A percentile compares a stretch with the other conserved stretches of the same genome.
Conservation (phyloP, 352 stramenopile genomes). For the Aphanomyces astaci region DNA sequence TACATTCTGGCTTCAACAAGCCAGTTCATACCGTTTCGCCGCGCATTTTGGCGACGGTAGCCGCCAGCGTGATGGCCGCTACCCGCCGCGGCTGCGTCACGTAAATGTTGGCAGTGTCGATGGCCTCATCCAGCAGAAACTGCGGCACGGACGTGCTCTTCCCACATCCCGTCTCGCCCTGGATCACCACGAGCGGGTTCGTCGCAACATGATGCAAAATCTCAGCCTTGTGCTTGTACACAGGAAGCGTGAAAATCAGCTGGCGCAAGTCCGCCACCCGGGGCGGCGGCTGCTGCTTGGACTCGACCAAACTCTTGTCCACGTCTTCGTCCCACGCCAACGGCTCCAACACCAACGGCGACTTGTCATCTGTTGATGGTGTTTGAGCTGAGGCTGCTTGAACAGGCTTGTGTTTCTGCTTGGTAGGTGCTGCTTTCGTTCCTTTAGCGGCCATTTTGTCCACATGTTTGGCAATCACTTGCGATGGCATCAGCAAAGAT, state of each 20-base stretch:
- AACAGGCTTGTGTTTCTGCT: too few relatives aligned
- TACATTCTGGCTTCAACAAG: too few relatives aligned
- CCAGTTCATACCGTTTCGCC: constrained; percentile 37
- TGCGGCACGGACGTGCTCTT: constrained; percentile 93
- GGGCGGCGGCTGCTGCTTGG: too few relatives aligned
- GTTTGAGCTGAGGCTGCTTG: too few relatives aligned
- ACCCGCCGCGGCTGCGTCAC: constrained; percentile 93
- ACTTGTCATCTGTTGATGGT: too few relatives aligned
- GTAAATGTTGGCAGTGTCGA: constrained; percentile 85
- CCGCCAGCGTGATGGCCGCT: constrained; percentile 78
- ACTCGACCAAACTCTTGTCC: too few relatives aligned
- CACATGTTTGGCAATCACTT: too few relatives aligned
- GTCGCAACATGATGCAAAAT: constrained; percentile 74
- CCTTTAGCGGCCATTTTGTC: too few relatives aligned
- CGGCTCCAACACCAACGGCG: not conserved
- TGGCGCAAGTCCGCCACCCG: constrained; percentile 10
- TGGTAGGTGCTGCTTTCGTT: too few relatives aligned
- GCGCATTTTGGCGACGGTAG: constrained; percentile 91
- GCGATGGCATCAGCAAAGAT: not conserved
- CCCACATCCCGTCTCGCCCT: constrained; percentile 93
- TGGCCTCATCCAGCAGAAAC: constrained; percentile 80
- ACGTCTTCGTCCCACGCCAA: constrained; percentile 3
- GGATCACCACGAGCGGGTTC: constrained; percentile 88
- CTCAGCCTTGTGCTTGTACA: constrained; percentile 80
- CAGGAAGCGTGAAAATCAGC: constrained; percentile 72